Conservation (phyloP, 257 asterid species). For the Coffea canephora region DNA sequence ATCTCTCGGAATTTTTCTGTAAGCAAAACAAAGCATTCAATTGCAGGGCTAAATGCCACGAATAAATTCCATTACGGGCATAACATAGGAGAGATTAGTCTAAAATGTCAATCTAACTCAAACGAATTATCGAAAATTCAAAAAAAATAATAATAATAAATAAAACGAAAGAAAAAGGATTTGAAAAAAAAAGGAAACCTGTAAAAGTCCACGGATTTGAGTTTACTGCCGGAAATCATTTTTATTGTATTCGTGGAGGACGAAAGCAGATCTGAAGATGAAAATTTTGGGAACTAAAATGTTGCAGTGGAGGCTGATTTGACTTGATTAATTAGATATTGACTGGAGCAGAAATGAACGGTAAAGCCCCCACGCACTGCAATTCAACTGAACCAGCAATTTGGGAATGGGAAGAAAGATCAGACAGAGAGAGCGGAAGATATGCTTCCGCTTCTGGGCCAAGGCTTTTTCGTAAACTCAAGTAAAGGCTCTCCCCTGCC, state of each 20-base stretch:
- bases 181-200: constrained; percentile 24
- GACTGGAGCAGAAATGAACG: not conserved
- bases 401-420: too few relatives aligned
- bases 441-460: too few relatives aligned
- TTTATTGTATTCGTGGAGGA: not conserved
- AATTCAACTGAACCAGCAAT: too few relatives aligned
- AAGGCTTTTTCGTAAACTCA: not conserved
- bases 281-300: not conserved
- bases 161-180: not conserved
- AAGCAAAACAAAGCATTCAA: constrained; percentile 20
- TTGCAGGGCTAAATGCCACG: not conserved
- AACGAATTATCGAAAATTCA: not conserved
- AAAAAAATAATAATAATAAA: not conserved
- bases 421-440: too few relatives aligned
- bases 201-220: constrained; percentile 70
- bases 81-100: too few relatives aligned
- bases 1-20: constrained; percentile 89
- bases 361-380: too few relatives aligned
- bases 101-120: too few relatives aligned
- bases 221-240: constrained; percentile 50
- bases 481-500: not conserved
- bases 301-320: not conserved
- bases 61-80: too few relatives aligned
- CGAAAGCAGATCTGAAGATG: constrained; percentile 26
- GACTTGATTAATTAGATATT: not conserved